Conservation (phyloP, 2,329 filamentous ascomycete species). For the Calycina marina region DNA sequence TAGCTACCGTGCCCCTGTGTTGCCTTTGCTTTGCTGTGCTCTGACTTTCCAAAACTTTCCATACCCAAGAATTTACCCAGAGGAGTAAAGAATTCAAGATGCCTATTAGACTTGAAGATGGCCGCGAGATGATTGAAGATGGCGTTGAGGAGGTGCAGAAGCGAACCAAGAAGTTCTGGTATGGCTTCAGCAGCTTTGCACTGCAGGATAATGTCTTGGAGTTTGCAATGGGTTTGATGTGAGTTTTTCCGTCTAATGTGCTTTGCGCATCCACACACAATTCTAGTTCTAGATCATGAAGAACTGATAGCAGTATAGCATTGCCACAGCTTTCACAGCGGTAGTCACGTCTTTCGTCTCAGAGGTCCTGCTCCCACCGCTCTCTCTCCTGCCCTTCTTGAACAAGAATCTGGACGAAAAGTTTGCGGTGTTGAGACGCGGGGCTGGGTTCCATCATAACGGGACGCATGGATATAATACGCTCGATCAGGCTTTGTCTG, state of each 20-base stretch:
- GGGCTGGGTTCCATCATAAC: constrained; percentile 33
- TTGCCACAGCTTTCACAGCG: constrained; percentile 56
- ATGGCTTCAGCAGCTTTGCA: constrained; percentile 58
- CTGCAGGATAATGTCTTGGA: constrained; percentile 62
- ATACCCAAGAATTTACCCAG: neutral
- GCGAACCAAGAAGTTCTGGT: constrained; percentile 33
- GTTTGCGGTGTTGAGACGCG: constrained; percentile 49
- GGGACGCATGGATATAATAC: constrained; percentile 49
- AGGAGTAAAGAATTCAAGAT: constrained; percentile 5
- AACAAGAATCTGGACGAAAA: constrained; percentile 61
- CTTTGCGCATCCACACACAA: neutral
- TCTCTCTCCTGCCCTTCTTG: constrained; percentile 54
- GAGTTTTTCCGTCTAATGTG: constrained; percentile 19
- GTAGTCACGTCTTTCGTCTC: constrained; percentile 59
- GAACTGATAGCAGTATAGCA: constrained; percentile 26
- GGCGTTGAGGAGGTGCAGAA: constrained; percentile 12
- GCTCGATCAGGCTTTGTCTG: constrained; percentile 49
- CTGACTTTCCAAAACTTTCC: neutral
- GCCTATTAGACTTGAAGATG: constrained; percentile 14
- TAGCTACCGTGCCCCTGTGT: no score
- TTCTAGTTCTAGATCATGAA: neutral
- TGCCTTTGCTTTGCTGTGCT: no score
- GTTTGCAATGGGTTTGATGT: constrained; percentile 65
- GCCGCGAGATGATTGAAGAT: constrained; percentile 15
- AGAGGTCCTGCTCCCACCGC: constrained; percentile 53